A percentile compares a stretch with the other conserved stretches of the same genome.
These are phyloP conservation scores for Canavalia ensiformis DNA, from an alignment of 306 rosid species.

Conservation along the genomic window DNA sequence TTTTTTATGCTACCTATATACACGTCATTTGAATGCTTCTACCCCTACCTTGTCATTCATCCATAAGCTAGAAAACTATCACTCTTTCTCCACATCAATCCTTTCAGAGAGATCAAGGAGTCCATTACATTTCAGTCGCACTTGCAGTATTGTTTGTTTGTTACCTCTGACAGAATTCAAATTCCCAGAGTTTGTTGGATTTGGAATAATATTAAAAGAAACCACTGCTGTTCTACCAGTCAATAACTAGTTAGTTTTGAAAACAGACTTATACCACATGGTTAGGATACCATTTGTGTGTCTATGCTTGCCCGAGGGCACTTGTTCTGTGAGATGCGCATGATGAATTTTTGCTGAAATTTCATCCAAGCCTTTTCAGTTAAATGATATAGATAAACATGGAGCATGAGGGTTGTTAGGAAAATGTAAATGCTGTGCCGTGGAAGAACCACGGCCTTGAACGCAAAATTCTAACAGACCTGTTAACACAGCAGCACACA, in stretches of 20 bases:
- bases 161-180: not conserved
- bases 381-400: not conserved
- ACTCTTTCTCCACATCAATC: not conserved
- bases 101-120: not conserved
- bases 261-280: not conserved
- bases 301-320: not conserved
- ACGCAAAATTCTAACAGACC: too few species aligned
- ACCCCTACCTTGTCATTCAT: not conserved
- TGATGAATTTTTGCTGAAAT: not conserved
- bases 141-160: not conserved
- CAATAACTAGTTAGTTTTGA: not conserved
- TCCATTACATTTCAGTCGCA: constrained; percentile 11
- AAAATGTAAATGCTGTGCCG: too few species aligned
- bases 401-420: not conserved
- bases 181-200: not conserved
- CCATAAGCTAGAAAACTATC: not conserved
- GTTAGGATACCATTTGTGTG: not conserved
- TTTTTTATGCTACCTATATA: not conserved
- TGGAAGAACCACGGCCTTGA: too few species aligned
- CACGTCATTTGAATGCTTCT: not conserved
- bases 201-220: not conserved
- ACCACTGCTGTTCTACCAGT: not conserved
- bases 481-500: too few species aligned
- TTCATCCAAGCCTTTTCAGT: not conserved
- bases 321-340: constrained; percentile 17